Conservation (phyloP, 2,329 filamentous ascomycete species). For the Trichoderma sp. region DNA sequence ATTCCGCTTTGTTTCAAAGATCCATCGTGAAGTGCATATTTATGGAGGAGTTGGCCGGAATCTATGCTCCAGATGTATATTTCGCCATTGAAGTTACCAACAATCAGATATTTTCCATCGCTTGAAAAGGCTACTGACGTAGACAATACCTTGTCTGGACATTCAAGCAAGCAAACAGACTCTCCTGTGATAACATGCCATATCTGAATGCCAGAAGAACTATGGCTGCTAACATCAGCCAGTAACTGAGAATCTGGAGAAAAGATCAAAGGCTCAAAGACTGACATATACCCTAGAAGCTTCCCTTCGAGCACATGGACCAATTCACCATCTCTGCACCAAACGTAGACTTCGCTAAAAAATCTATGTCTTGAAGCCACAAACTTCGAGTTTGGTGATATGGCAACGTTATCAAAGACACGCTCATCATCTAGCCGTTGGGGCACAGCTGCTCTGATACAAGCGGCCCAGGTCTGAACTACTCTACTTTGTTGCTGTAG, state of each 20-base stretch:
- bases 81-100: background rate
- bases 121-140: background rate
- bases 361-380: background rate
- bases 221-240: background rate
- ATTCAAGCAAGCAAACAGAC: background rate
- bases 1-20: too few relatives aligned
- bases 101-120: background rate
- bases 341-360: background rate
- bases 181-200: background rate
- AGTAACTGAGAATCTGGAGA: background rate
- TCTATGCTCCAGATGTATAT: background rate
- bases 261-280: background rate
- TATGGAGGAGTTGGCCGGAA: background rate
- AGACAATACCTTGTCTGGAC: too few relatives aligned
- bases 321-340: too few relatives aligned
- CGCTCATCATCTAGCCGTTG: too few relatives aligned
- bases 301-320: background rate
- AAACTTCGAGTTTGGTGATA: background rate
- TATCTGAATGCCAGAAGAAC: background rate
- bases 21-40: background rate
- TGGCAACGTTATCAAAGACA: too few relatives aligned
- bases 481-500: too few relatives aligned
- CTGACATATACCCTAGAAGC: fast-evolving
- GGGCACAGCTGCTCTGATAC: too few relatives aligned
- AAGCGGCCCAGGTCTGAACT: background rate